Base-by-base conservation (phyloP, 768 basidiomycete species). In the Terana coerulea region DNA sequence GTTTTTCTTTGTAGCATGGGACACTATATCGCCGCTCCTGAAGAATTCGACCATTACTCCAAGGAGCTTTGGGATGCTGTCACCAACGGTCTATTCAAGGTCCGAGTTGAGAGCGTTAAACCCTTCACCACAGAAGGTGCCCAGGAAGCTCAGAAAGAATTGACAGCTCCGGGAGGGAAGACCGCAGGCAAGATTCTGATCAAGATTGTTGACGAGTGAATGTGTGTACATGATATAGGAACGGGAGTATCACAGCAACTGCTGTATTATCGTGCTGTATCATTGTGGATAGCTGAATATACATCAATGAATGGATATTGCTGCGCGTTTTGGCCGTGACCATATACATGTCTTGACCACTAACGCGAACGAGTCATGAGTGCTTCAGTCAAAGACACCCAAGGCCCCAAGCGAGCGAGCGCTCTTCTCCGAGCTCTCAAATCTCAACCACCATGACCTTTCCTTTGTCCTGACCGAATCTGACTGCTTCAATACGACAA, bases 111-210 rank as follows among this genome's bases (percentile, higher is more conserved):
- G 67, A 78, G 84, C 49, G 88, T 88, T 50, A 98, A 97, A 58
- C 81, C 82, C 0, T 94, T 98, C 70, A 86, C 88, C 0, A 77
- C 81, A 0, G 88, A 94, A 51, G 92, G 89, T 0, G 82, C 86
- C 11, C 75, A 72, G 60, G 75, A 85, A 53, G 84, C 92, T 0
- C 95, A 98, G 59, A 73, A 59, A 11, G 94, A 95, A 62, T 73
- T 98, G 53, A 78, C 77, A 0, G 73, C 79, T 8, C 54, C 54
- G 3, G 61, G 63, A 10, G 85, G 95, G 41, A 84, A 81, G 66
- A 91, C 92, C 9, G 78, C 76, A 1, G 95, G 95, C 3, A 99
- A 98, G 66, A 67, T 99, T 61, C 57, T 98, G 45, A 73, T 98
- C 58, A 90, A 88, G 65, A 76, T 92, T 17, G 62, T 61, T 3